Evolutionary conservation across 176 grass and related monocot species (phyloP).

Genomic region (Ampelocalamus luodianensis): DNA sequence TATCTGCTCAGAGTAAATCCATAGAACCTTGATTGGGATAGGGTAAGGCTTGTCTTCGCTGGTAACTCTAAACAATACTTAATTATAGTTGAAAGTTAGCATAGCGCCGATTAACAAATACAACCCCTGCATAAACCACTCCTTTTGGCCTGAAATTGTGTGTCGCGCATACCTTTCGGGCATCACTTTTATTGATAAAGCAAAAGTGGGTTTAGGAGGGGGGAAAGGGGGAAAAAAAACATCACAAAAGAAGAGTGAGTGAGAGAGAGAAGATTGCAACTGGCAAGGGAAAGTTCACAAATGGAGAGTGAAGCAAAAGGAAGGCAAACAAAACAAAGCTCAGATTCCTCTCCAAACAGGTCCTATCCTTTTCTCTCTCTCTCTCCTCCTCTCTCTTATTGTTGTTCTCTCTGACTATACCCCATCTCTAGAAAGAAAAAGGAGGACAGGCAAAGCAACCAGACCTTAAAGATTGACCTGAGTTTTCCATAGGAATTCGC

Average conservation of each 20-base stretch:
- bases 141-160: slow-evolving; percentile 41
- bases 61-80: neutral
- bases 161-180: slow-evolving; percentile 39
- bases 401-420: slow-evolving; percentile 29
- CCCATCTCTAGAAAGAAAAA: slow-evolving; percentile 48
- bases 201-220: slow-evolving; percentile 33
- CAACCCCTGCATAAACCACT: slow-evolving; percentile 29
- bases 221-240: neutral
- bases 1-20: neutral
- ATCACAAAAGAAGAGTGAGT: neutral
- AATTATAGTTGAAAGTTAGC: slow-evolving; percentile 32
- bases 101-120: slow-evolving; percentile 34
- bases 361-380: slow-evolving; percentile 11
- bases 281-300: slow-evolving; percentile 47
- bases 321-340: slow-evolving; percentile 66
- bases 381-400: neutral
- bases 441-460: slow-evolving; percentile 46
- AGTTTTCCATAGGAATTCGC: slow-evolving; percentile 48
- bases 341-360: slow-evolving; percentile 62
- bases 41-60: slow-evolving; percentile 6
- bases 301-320: slow-evolving; percentile 49
- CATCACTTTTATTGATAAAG: slow-evolving; percentile 50
- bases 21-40: slow-evolving; percentile 7
- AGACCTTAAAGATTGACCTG: slow-evolving; percentile 46
- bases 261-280: neutral